These are phyloP conservation scores for Lolium perenne DNA, from an alignment of 176 grass and related monocot species.

Conservation along the genomic window DNA sequence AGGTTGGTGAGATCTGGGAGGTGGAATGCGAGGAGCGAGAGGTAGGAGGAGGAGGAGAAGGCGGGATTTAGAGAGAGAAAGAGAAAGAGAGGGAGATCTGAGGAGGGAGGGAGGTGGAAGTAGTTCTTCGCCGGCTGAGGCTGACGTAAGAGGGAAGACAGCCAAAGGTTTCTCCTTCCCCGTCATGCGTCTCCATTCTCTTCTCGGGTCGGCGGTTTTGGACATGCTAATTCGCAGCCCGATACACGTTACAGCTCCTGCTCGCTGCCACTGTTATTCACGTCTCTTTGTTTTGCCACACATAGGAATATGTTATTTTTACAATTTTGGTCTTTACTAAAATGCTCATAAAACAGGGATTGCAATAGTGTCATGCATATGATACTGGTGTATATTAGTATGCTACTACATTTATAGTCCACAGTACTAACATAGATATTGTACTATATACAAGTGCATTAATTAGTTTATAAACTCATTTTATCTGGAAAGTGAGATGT, in stretches of 20 bases:
- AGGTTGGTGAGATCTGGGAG: conserved; percentile 46
- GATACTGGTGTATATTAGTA: no score
- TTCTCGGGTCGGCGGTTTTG: neutral
- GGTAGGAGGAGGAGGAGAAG: conserved; percentile 26
- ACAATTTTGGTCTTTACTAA: no score
- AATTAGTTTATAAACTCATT: no score
- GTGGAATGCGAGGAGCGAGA: conserved; percentile 43
- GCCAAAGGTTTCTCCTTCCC: conserved; percentile 34
- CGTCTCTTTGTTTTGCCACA: no score
- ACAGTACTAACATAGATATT: no score
- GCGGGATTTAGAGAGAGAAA: conserved; percentile 44
- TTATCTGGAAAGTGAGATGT: no score
- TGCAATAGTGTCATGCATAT: no score
- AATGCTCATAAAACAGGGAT: no score
- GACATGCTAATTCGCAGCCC: neutral
- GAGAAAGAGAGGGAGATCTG: conserved; percentile 62
- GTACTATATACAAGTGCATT: no score
- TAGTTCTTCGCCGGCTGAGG: conserved; percentile 42
- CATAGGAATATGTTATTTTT: no score
- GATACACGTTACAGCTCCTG: neutral
- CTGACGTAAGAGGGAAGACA: conserved; percentile 66
- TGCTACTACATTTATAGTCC: no score
- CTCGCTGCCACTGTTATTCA: neutral
- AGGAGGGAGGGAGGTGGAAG: conserved; percentile 19
- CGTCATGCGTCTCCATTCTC: conserved; percentile 43